Base-by-base conservation (phyloP, 208 protist genomes). In the Herpetomonas muscarum region DNA sequence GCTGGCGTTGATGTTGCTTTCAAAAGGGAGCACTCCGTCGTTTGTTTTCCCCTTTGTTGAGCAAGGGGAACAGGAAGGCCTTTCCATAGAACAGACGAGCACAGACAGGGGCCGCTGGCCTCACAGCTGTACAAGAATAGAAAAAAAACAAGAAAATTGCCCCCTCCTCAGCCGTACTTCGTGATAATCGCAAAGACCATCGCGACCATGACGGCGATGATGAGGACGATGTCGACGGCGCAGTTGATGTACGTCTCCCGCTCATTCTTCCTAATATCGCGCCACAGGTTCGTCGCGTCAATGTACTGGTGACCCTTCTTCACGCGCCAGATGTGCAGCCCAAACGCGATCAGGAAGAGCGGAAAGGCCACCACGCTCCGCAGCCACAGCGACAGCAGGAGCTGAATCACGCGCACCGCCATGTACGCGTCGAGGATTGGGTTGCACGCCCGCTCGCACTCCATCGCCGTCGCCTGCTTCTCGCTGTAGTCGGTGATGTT, bases 401-500 rank as follows among this genome's bases (percentile, higher is more conserved):
- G 22, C 79, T 93, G 82, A n/a, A 90, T 22, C 7, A 71, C 61
- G 29, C 82, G 76, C 9, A 90, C 53, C 1, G 58, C 74, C 28
- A 93, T 60, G 60, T 90, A 90, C 1, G 71, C 73, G 48, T 93
- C 82, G 17, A 90, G 31, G 10, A 93, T 17, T n/a, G 81, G 81
- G 56, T 93, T 93, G 54, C 77, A 79, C 36, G 75, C 62, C 6
- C 86, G 76, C 61, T 93, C 86, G 52, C 81, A 90, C 70, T 93
- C 81, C 70, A 90, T 78, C 45, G 83, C 79, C 48, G 71, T 82
- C 50, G 83, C 64, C 31, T 63, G 78, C 55, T 85, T 84, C 44
- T 93, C 86, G 39, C 74, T 77, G 57, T 86, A 90, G 62, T 93
- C 86, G 25, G 81, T 79, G 37, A 93, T 74, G 61, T 80, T 88